Evolutionary conservation across 192 early-diverging fungal species (phyloP).

Genomic region (Pilobolus umbonatus): DNA sequence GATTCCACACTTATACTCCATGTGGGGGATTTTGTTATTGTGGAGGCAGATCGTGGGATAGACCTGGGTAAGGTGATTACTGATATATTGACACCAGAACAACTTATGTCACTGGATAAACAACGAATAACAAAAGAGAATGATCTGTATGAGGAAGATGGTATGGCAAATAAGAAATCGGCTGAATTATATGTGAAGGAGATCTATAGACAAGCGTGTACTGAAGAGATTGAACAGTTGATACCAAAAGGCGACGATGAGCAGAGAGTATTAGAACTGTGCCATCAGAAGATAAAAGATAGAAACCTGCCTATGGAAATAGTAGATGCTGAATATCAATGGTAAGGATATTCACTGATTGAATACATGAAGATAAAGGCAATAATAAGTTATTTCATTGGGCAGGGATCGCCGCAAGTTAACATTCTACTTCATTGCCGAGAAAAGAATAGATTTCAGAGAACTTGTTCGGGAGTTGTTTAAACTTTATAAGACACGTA

Average conservation of each 20-base stretch:
- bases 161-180: not conserved
- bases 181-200: conserved; percentile 64
- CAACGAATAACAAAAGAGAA: conserved; percentile 32
- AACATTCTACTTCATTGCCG: conserved; percentile 94
- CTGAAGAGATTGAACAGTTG: conserved; percentile 76
- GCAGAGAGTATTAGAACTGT: conserved; percentile 78
- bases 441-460: conserved; percentile 91
- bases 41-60: conserved; percentile 86
- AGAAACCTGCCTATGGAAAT: conserved; percentile 95
- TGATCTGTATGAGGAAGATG: conserved; percentile 28
- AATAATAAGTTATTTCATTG: not conserved
- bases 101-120: conserved; percentile 43
- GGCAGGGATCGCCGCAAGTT: conserved; percentile 91
- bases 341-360: conserved; percentile 55
- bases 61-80: conserved; percentile 81
- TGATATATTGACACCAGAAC: conserved; percentile 53
- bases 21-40: conserved; percentile 78
- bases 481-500: conserved; percentile 95
- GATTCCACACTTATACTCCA: conserved; percentile 42
- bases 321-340: conserved; percentile 97
- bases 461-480: conserved; percentile 94
- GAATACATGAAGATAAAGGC: not conserved
- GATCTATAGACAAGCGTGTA: conserved; percentile 78
- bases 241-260: conserved; percentile 84
- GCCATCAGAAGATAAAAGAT: conserved; percentile 84